Evolutionary conservation across 2,329 filamentous ascomycete genomes (phyloP), one percentile per base, ranked within the genome.

Genomic region (Penicillium nordicum): DNA sequence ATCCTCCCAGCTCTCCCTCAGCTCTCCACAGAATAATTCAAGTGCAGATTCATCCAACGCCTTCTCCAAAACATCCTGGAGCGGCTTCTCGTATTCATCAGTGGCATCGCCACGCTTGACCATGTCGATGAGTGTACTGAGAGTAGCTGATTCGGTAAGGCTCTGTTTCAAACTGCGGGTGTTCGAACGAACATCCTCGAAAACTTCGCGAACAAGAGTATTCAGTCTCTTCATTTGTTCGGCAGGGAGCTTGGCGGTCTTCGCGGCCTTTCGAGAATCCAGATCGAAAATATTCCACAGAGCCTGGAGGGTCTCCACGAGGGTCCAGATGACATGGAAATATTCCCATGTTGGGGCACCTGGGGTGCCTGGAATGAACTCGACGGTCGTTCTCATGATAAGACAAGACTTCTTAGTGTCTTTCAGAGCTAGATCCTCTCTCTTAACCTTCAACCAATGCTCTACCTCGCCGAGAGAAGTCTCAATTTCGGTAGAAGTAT

Each of bases 1-100:
- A 52, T 78, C 76, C 46, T 78, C 76, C 77, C 77, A 79, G 60
- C 77, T 79, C 57, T 79, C 76, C 68, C 74, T 77, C 61, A 79
- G 63, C 32, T 69, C 67, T n/a, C 74, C 76, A 57, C 74, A 76
- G 62, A 77, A 74, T 21, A 77, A 53, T 62, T 79, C 77, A 56
- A 79, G 58, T 4, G 67, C 69, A 10, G 73, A 68, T 47, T 68
- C 67, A 51, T 75, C 75, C 37, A 76, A 59, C 30, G 71, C 64
- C 23, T 69, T 65, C 34, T 74, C 72, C 27, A 78, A 55, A 49
- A 71, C 67, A 4, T 54, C 55, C 29, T 65, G 67, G 32, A 76
- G 63, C 34, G 68, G 59, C 27, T 65, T 53, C 14, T 59, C 62
- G 44, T 69, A 67, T 29, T 62, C 59, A 10, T 58, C 57, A 9